These are phyloP conservation scores for Macrocystidia cucumis DNA, from an alignment of 1,284 basidiomycete genomes.

Conservation along the genomic window DNA sequence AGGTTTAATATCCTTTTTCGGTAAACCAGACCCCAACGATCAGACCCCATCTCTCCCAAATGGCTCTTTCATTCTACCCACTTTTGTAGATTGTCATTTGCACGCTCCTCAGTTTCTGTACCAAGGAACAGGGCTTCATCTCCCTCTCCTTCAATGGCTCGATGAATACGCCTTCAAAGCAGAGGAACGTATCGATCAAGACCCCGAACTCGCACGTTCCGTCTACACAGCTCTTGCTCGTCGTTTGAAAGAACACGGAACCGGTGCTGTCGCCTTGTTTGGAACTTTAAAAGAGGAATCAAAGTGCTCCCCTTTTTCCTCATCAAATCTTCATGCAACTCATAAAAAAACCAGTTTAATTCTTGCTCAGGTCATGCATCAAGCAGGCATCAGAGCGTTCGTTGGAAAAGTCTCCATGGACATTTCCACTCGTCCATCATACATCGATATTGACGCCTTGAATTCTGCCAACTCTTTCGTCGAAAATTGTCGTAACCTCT, in stretches of 20 bases:
- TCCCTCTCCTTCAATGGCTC: slow-evolving; percentile 81
- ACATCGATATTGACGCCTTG: slow-evolving; percentile 55
- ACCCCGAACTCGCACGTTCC: slow-evolving; percentile 47
- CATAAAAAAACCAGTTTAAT: slow-evolving; percentile 43
- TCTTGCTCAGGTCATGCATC: slow-evolving; percentile 64
- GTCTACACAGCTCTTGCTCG: slow-evolving; percentile 63
- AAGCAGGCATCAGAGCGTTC: slow-evolving; percentile 67
- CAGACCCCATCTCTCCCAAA: slow-evolving; percentile 29
- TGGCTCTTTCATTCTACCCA: slow-evolving; percentile 71
- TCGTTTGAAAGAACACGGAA: slow-evolving; percentile 64
- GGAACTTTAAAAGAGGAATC: slow-evolving; percentile 76
- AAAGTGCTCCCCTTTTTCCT: slow-evolving; percentile 44
- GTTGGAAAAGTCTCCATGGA: slow-evolving; percentile 87
- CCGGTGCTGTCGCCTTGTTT: slow-evolving; percentile 69
- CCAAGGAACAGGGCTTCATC: slow-evolving; percentile 76
- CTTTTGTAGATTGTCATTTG: slow-evolving; percentile 76
- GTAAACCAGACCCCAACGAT: slow-evolving; percentile 28
- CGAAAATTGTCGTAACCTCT: slow-evolving; percentile 34
- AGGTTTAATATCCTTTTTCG: slow-evolving; percentile 51
- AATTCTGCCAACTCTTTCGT: slow-evolving; percentile 50
- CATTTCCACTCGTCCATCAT: slow-evolving; percentile 62
- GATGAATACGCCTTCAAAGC: slow-evolving; percentile 72
- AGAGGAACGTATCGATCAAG: slow-evolving; percentile 65
- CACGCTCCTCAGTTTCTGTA: slow-evolving; percentile 86
- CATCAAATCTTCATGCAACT: background rate